Base-by-base conservation (phyloP, 768 basidiomycete species). In the Mycena capillaripes region DNA sequence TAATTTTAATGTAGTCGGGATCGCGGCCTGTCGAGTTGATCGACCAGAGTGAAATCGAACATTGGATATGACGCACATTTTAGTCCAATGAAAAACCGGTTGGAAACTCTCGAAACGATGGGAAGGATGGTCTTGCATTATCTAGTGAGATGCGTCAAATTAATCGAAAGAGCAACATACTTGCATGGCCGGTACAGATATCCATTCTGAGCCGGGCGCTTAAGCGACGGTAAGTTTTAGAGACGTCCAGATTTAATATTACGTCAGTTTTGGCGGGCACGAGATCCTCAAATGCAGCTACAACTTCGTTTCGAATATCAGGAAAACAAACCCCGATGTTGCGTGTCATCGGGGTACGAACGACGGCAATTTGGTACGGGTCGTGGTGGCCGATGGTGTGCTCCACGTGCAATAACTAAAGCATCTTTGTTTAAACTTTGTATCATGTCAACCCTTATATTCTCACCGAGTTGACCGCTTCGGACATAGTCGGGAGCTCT, bases 231-330 rank as follows among this genome's bases (percentile, higher is more conserved):
- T 16, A 19, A 9, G 40, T 4, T n/a, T 7, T 42, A 5, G 10
- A n/a, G 32, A n/a, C n/a, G n/a, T n/a, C n/a, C 8, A 52, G 1
- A 19, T 8, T 4, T 4, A 48, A 36, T 16, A 21, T 55, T 82
- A 81, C 83, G 63, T 82, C 73, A 6, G 74, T 74, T 62, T 29
- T 67, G 7, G 66, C 44, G 32, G 81, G 80, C 19, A 90, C 79
- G 34, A 80, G 74, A 0, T 86, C 86, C 3, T 78, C 74, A 59
- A 89, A 86, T 0, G 89, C 81, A 0, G 77, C 62, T 1, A 75
- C 52, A 32, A 89, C 78, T 67, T 91, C 90, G 23, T 88, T 84
- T 14, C 80, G 81, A 19, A 91, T 76, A 25, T 83, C 81, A 0
- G 83, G 80, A 67, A 85, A 85, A 5, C 84, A 71, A 4, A 61